Conservation (phyloP, 441 rosid genomes). For the Codiaeum variegatum region DNA sequence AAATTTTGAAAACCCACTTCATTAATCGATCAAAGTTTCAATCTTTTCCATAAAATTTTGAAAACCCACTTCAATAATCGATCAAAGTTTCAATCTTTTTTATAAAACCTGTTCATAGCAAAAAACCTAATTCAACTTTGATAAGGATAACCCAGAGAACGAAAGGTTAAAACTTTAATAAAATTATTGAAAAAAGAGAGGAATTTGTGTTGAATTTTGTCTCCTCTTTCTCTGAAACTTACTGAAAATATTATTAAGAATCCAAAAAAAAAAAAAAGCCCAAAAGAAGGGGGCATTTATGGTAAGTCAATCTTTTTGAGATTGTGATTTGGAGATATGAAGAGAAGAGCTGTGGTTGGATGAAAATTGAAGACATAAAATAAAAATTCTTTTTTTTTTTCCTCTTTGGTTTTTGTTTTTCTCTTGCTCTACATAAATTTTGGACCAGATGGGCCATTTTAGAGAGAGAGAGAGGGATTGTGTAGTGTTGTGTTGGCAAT, state of each 20-base stretch:
- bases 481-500: not conserved
- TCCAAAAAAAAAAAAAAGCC: constrained; percentile 34
- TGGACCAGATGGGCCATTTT: constrained; percentile 29
- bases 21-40: not conserved
- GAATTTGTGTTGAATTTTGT: not conserved
- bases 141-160: constrained; percentile 4
- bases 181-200: not conserved
- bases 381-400: not conserved
- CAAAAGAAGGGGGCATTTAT: constrained; percentile 33
- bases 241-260: constrained; percentile 22
- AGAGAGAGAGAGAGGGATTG: constrained; percentile 13
- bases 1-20: not conserved
- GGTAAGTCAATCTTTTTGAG: constrained; percentile 20
- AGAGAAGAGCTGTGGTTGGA: constrained; percentile 31
- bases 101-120: constrained; percentile 2
- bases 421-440: constrained; percentile 16
- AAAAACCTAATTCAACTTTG: constrained; percentile 14
- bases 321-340: constrained; percentile 15
- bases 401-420: constrained; percentile 15
- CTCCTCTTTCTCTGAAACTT: constrained; percentile 22
- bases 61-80: not conserved
- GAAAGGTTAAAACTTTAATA: not conserved
- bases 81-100: not conserved
- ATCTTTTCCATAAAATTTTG: not conserved
- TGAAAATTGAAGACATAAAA: constrained; percentile 32